phyloP scores from a whole-genome alignment of 2,329 filamentous ascomycete species.

The Xylariaceae sp. region DNA sequence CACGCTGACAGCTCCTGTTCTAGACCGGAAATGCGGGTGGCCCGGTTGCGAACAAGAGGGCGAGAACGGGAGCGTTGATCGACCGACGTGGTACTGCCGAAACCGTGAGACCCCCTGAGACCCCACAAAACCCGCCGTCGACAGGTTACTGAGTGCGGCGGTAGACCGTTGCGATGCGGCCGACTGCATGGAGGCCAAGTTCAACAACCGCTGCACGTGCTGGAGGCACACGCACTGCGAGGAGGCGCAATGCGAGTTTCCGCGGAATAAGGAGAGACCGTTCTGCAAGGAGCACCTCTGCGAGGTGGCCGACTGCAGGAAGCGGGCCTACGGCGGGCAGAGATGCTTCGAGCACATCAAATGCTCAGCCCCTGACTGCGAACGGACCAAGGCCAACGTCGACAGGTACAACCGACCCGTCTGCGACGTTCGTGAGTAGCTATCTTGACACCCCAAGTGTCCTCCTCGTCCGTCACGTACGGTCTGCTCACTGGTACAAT shows the following conservation, averaged over 20 bases:
- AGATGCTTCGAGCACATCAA: background rate
- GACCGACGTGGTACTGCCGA: background rate
- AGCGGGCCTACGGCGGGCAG: background rate
- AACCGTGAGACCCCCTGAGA: background rate
- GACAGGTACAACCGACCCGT: background rate
- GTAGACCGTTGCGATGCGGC: background rate
- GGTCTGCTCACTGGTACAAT: background rate
- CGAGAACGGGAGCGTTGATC: background rate
- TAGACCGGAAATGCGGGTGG: conserved; percentile 1
- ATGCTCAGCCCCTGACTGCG: background rate
- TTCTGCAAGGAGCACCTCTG: background rate
- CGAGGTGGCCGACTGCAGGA: background rate
- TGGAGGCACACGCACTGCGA: background rate
- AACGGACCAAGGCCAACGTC: background rate
- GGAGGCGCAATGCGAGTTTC: background rate
- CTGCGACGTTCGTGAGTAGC: background rate
- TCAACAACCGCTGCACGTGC: background rate
- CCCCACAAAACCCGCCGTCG: background rate
- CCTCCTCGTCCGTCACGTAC: background rate
- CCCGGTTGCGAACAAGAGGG: background rate
- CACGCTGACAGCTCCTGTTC: background rate
- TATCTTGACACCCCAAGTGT: background rate
- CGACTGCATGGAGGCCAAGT: background rate
- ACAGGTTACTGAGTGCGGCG: background rate
- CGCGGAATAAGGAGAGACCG: background rate